Base-by-base conservation (phyloP, 2,329 filamentous ascomycete species). In the Corniculantispora saksenae region DNA sequence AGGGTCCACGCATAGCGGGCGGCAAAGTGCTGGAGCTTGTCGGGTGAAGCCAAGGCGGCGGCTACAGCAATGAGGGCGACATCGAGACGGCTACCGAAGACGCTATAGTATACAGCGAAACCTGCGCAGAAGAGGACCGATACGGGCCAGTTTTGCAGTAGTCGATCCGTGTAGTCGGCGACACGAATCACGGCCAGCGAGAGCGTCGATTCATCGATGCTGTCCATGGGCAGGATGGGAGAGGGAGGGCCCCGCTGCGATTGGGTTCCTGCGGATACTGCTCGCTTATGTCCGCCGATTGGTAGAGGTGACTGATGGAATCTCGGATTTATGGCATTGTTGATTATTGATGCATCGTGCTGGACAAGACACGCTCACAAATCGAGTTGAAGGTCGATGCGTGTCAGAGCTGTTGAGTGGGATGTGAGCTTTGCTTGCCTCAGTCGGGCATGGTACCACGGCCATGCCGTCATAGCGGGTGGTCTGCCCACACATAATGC, bases 401-500 rank as follows among this genome's bases (percentile, higher is more conserved):
- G 25, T 50, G 13, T 59, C 56, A 59, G 32, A 32, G 32, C 32
- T 32, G 25, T 10, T 21, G 13, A n/a, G 12, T 35, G 54, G 54
- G 54, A 35, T 29, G 7, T 32, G 56, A 48, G 45, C 21, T 43
- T 43, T 13, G 35, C 35, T 13, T 38, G 35, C 8, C 35, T 38
- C n/a, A n/a, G n/a, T n/a, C n/a, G n/a, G 32, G 32, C 10, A 32
- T 9, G 7, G 23, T 3, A 12, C 4, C 10, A 25, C 15, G 35
- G 27, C 27, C 21, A 64, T 64, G 55, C 55, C 62, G 62, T 64
- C 62, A 60, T 64, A 64, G 45, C 61, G 25, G 25, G 19, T 35
- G 15, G 43, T 23, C 56, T 27, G 15, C 10, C 6, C 48, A 51
- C 48, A 51, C 10, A 32, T 15, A 32, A 32, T 19, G 51, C 27